phyloP scores from a whole-genome alignment of 306 rosid genomes.

The Lathyrus aphaca region DNA sequence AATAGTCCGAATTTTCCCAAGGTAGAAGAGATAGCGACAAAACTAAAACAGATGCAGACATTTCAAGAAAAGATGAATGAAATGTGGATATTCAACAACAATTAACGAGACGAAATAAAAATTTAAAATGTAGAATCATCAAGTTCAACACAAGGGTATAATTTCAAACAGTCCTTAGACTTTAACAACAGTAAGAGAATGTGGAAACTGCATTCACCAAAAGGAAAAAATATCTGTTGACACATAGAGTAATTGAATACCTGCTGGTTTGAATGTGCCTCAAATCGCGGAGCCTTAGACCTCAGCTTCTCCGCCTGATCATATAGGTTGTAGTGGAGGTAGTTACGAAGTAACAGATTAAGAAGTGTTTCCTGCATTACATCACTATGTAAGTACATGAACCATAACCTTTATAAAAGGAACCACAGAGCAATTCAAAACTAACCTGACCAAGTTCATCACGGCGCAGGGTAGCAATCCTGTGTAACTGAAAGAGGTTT shows the following conservation, averaged over 20 bases:
- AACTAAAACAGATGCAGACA: conserved; percentile 54
- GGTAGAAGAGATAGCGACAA: conserved; percentile 90
- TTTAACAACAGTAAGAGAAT: conserved; percentile 1
- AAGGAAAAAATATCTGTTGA: neutral
- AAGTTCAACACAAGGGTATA: conserved; percentile 10
- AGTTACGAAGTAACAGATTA: conserved; percentile 87
- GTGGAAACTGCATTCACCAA: neutral
- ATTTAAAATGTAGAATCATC: neutral
- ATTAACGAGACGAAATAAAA: neutral
- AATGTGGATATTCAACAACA: neutral
- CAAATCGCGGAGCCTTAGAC: conserved; percentile 98
- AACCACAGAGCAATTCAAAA: conserved; percentile 14
- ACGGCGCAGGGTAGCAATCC: conserved; percentile 90
- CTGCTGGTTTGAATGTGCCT: conserved; percentile 99
- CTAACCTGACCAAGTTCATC: conserved; percentile 98
- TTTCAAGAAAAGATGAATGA: conserved; percentile 1
- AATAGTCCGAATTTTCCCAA: conserved; percentile 93
- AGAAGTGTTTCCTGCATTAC: conserved; percentile 92
- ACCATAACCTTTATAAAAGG: neutral
- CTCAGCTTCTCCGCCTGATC: conserved; percentile 98
- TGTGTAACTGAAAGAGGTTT: conserved; percentile 82
- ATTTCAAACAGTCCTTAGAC: neutral
- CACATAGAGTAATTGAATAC: conserved; percentile 39
- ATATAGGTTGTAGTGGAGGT: conserved; percentile 89
- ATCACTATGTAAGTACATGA: conserved; percentile 39